A percentile compares a stretch with the other conserved stretches of the same genome.
Evolutionary conservation across 192 early-diverging fungal species (phyloP).

Genomic region (Entophlyctis luteolus): DNA sequence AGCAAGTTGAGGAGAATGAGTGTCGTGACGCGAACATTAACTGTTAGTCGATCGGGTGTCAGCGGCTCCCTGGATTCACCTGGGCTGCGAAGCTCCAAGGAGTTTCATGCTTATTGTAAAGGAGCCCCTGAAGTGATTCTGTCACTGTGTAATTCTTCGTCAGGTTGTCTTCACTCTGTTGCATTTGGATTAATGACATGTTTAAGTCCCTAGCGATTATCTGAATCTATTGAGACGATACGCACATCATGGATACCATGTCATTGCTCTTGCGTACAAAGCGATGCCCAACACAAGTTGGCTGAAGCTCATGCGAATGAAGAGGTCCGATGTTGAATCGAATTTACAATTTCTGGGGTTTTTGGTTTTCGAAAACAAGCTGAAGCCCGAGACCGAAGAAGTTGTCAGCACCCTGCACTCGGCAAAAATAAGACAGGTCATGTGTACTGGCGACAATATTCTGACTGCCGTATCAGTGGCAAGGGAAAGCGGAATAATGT

Average conservation of each 20-base stretch:
- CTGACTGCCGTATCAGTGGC: conserved; percentile 93
- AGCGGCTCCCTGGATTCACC: background rate
- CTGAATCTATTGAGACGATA: conserved; percentile 74
- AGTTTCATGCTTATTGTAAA: conserved; percentile 85
- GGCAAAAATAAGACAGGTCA: conserved; percentile 88
- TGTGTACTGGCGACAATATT: conserved; percentile 98
- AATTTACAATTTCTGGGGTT: conserved; percentile 89
- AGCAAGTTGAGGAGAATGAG: conserved; percentile 85
- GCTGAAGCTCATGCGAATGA: conserved; percentile 72
- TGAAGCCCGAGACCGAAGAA: conserved; percentile 79
- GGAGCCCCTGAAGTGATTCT: conserved; percentile 96
- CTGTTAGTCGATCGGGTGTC: conserved; percentile 11
- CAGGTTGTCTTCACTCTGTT: conserved; percentile 46
- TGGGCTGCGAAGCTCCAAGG: background rate
- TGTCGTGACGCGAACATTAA: conserved; percentile 68
- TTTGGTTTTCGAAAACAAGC: conserved; percentile 97
- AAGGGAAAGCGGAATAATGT: conserved; percentile 87
- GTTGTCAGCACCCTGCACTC: conserved; percentile 73
- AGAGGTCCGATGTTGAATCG: conserved; percentile 81
- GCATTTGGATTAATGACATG: background rate
- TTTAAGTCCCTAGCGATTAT: conserved; percentile 82
- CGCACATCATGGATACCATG: conserved; percentile 94
- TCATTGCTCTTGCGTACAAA: conserved; percentile 88
- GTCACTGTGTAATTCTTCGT: conserved; percentile 77
- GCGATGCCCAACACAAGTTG: conserved; percentile 63